Conservation (phyloP, 192 early-diverging fungal genomes). For the Chytriomyces sp. region DNA sequence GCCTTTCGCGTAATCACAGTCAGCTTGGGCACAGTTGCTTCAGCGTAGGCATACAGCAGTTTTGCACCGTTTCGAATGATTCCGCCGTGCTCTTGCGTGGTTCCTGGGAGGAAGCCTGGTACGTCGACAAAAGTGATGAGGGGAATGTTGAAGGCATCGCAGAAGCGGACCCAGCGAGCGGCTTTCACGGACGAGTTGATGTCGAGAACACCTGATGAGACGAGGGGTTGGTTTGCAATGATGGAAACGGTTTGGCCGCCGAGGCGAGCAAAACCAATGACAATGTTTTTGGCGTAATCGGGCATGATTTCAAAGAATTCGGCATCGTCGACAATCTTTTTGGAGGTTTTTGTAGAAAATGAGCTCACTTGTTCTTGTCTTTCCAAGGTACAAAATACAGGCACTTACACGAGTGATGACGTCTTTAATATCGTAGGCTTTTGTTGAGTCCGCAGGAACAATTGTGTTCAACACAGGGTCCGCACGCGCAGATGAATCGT, state of each 20-base stretch:
- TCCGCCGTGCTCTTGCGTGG: slow-evolving; percentile 91
- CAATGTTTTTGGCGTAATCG: slow-evolving; percentile 90
- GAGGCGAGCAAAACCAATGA: slow-evolving; percentile 87
- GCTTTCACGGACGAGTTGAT: slow-evolving; percentile 96
- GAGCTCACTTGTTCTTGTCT: not conserved
- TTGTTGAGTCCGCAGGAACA: slow-evolving; percentile 85
- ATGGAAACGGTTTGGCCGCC: slow-evolving; percentile 84
- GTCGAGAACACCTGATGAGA: slow-evolving; percentile 93
- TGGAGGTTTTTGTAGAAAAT: slow-evolving; percentile 7
- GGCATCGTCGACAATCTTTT: slow-evolving; percentile 71
- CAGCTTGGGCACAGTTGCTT: slow-evolving; percentile 91
- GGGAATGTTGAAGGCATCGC: slow-evolving; percentile 95
- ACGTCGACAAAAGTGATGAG: slow-evolving; percentile 94
- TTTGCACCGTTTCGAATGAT: slow-evolving; percentile 98
- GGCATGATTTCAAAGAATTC: slow-evolving; percentile 91
- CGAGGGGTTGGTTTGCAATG: slow-evolving; percentile 94
- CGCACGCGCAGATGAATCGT: slow-evolving; percentile 68
- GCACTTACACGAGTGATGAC: slow-evolving; percentile 72
- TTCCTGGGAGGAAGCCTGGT: slow-evolving; percentile 96
- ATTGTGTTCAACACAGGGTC: slow-evolving; percentile 84
- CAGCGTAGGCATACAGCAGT: slow-evolving; percentile 93
- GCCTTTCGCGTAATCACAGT: slow-evolving; percentile 95
- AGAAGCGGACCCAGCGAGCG: slow-evolving; percentile 94
- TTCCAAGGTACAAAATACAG: not conserved
- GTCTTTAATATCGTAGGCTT: slow-evolving; percentile 94